Evolutionary conservation across 805 yeast genomes (phyloP), one percentile per base, ranked within the genome.

Genomic region (Teunomyces cretensis): DNA sequence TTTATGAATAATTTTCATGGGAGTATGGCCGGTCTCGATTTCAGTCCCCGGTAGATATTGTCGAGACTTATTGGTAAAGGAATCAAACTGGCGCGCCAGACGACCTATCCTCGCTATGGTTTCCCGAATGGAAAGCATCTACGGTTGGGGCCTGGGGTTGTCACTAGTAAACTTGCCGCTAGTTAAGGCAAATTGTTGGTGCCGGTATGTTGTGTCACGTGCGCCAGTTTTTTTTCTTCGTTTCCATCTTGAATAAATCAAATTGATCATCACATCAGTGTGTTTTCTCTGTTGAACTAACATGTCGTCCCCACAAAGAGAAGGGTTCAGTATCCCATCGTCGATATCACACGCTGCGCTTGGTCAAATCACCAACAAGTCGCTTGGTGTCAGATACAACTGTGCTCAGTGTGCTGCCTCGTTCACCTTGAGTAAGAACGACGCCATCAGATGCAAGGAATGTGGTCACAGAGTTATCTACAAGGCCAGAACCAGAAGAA

Each of bases 381-480:
- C 84, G 47, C 84, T 84, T 59, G 96, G 97, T 45, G 94, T 90
- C 57, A 88, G 86, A 60, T 92, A 92, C 71, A 84, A 90, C 63
- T 92, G 99, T 70, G 96, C 98, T 36, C 94, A 89, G 74, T 94
- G 99, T 71, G 96, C 97, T 7, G 81, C 91, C 45, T 83, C 85
- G 44, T 86, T 91, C 56, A 82, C 96, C 2, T 79, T 94, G 55
- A 84, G 89, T 43, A 89, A 92, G 71, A 88, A 87, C 56, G 99
- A 94, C 67, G 96, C 98, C 26, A 96, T 94, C 53, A 87, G 98
- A 74, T 94, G 99, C 74, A 91, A 90, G 71, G 96, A 91, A 57
- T 94, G 99, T 71, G 99, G 99, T 52, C 98, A 94, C 74, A 86
- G 99, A 73, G 97, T 94, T 49, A 75, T 94, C 51, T 88, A 92